phyloP scores from a whole-genome alignment of 345 rosid genomes.

The Firmiana major region DNA sequence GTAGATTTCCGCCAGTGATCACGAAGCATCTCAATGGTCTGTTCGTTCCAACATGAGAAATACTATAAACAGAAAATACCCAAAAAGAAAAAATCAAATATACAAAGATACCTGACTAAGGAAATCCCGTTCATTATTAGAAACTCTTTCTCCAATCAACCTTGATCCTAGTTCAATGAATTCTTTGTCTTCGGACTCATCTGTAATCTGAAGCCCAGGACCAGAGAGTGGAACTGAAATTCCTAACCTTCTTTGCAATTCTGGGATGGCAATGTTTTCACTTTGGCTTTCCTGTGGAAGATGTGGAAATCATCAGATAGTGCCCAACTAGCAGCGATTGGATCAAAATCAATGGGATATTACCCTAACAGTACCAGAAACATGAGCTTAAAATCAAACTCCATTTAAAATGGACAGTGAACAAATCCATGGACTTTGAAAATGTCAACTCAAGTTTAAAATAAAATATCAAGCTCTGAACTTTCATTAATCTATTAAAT shows the following conservation, averaged over 20 bases:
- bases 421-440: background rate
- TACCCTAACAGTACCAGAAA: background rate
- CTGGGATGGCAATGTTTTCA: slow-evolving; percentile 45
- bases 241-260: slow-evolving; percentile 60
- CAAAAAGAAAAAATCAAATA: slow-evolving; percentile 11
- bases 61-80: background rate
- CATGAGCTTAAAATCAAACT: background rate
- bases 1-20: slow-evolving; percentile 70
- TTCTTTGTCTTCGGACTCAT: slow-evolving; percentile 73
- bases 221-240: slow-evolving; percentile 45
- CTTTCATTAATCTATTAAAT: background rate
- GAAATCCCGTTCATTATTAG: slow-evolving; percentile 41
- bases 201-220: slow-evolving; percentile 41
- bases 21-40: slow-evolving; percentile 64
- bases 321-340: background rate
- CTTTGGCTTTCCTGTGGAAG: slow-evolving; percentile 52
- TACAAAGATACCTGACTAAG: slow-evolving; percentile 26
- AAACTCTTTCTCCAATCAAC: slow-evolving; percentile 42
- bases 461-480: background rate
- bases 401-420: background rate
- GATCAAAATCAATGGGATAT: background rate
- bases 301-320: background rate
- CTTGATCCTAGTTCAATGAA: slow-evolving; percentile 63
- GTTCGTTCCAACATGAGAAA: slow-evolving; percentile 24
- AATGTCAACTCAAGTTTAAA: background rate